These are phyloP conservation scores for Jasminum sambac DNA, from an alignment of 257 asterid species.

Conservation along the genomic window DNA sequence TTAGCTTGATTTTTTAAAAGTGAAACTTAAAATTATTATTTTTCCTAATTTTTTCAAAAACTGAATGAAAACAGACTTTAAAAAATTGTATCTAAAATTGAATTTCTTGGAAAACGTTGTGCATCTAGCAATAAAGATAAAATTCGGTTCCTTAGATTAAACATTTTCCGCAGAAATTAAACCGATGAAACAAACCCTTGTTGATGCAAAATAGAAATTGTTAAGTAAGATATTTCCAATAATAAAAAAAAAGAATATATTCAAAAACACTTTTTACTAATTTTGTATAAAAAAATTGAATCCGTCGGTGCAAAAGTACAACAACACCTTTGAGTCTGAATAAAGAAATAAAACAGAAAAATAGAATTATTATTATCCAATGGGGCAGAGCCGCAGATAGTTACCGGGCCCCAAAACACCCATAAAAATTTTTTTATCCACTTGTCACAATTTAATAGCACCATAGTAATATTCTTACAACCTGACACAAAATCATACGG, in stretches of 20 bases:
- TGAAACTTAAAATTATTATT: no score
- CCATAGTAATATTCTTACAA: slow-evolving; percentile 15
- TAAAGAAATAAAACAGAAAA: neutral
- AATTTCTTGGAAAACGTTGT: no score
- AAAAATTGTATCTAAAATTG: no score
- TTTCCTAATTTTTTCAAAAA: no score
- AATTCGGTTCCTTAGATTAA: no score
- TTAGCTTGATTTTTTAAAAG: no score
- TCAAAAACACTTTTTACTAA: neutral
- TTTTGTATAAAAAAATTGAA: neutral
- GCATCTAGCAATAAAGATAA: no score
- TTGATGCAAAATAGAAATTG: neutral
- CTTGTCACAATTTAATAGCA: slow-evolving; percentile 25
- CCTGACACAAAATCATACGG: slow-evolving; percentile 28
- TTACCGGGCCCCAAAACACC: neutral
- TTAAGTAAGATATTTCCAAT: neutral
- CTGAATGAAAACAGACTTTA: no score
- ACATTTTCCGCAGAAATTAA: no score
- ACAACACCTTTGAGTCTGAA: neutral
- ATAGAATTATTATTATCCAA: no score
- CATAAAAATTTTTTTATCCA: slow-evolving; percentile 20
- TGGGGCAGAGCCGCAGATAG: neutral
- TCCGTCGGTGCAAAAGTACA: neutral
- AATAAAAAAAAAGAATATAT: neutral
- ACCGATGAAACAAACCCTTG: no score